Conservation (phyloP, 306 rosid species). For the Cicer chorassanicum region DNA sequence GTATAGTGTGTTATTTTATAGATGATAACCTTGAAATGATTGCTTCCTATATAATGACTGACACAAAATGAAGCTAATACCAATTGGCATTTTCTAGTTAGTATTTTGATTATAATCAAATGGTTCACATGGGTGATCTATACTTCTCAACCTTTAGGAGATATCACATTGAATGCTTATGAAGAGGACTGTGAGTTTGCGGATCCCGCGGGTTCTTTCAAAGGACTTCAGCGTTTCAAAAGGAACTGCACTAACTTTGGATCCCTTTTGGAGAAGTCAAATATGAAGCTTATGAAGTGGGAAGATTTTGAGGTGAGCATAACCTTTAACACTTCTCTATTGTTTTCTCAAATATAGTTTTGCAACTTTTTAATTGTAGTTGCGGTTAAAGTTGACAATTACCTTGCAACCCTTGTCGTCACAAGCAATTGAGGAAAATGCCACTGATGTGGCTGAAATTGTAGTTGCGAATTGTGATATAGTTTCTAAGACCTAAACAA, state of each 20-base stretch:
- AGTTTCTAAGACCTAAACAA: neutral
- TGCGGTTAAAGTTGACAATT: neutral
- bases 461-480: neutral
- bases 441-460: neutral
- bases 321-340: neutral
- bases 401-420: neutral
- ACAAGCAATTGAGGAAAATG: neutral
- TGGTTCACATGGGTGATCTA: constrained; percentile 14
- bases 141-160: constrained; percentile 55
- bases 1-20: neutral
- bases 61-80: constrained; percentile 15
- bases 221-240: constrained; percentile 89
- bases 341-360: constrained; percentile 27
- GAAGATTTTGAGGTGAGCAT: constrained; percentile 78
- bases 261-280: constrained; percentile 75
- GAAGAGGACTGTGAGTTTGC: constrained; percentile 94
- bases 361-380: neutral
- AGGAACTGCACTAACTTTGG: constrained; percentile 96
- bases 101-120: constrained; percentile 19
- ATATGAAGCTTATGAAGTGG: constrained; percentile 94
- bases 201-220: constrained; percentile 94
- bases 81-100: constrained; percentile 9
- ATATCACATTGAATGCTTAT: constrained; percentile 83
- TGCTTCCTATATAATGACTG: constrained; percentile 25
- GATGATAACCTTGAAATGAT: constrained; percentile 15